Evolutionary conservation across 768 basidiomycete species (phyloP).

Genomic region (Symmetrospora coprosmae): DNA sequence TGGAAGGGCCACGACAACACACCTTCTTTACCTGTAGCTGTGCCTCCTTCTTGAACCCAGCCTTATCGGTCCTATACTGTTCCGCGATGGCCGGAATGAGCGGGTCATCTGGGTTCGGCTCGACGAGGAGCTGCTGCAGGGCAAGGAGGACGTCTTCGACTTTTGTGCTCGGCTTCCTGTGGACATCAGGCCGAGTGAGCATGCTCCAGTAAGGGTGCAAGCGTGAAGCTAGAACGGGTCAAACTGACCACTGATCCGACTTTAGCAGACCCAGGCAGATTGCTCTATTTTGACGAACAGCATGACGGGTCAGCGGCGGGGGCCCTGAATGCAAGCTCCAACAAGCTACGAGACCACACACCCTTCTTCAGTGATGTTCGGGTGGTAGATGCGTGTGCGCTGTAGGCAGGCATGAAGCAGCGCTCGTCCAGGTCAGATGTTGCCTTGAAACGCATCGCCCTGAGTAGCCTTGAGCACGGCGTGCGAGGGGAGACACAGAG

Average conservation of each 20-base stretch:
- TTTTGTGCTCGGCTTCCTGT: conserved; percentile 13
- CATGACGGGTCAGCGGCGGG: too few species aligned
- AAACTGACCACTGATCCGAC: conserved; percentile 12
- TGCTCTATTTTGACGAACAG: too few species aligned
- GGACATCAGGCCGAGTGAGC: not conserved
- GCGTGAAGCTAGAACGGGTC: not conserved
- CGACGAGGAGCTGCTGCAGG: conserved; percentile 4
- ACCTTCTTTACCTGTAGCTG: conserved; percentile 18
- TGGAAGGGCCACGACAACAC: not conserved
- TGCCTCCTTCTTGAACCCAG: conserved; percentile 17
- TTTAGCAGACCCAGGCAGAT: conserved; percentile 19
- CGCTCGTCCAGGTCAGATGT: not conserved
- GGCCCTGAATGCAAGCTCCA: too few species aligned
- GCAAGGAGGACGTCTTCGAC: conserved; percentile 18
- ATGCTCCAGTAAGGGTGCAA: not conserved
- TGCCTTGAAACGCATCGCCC: too few species aligned
- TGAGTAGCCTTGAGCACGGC: too few species aligned
- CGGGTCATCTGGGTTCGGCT: conserved; percentile 18
- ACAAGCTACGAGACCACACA: too few species aligned
- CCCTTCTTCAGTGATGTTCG: conserved; percentile 23
- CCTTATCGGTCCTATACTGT: conserved; percentile 16
- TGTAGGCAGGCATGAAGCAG: not conserved
- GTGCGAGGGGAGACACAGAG: too few species aligned
- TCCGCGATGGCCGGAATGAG: conserved; percentile 20
- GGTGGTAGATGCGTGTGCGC: conserved; percentile 20